Conservation (phyloP, 306 rosid species). For the Erythrophleum fordii region DNA sequence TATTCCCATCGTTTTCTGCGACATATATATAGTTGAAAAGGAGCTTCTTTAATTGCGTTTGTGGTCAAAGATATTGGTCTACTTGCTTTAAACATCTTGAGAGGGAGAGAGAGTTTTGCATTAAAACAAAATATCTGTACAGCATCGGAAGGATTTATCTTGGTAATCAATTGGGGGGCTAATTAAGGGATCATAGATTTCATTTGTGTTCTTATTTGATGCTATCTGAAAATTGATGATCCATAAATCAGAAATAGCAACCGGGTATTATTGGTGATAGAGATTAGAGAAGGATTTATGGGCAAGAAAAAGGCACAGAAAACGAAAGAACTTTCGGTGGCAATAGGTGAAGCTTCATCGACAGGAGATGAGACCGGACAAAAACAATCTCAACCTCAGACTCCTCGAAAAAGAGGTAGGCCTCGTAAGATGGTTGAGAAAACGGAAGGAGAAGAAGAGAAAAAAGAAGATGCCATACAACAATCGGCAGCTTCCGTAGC, state of each 20-base stretch:
- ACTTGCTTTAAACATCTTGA: constrained; percentile 31
- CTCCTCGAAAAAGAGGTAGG: constrained; percentile 82
- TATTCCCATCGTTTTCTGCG: constrained; percentile 1
- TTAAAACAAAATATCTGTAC: constrained; percentile 15
- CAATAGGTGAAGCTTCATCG: constrained; percentile 80
- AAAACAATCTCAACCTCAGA: constrained; percentile 42
- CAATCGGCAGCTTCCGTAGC: constrained; percentile 3
- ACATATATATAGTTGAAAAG: background rate
- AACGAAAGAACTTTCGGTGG: constrained; percentile 70
- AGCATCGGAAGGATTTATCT: background rate
- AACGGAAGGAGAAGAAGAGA: constrained; percentile 34
- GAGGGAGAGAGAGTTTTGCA: background rate
- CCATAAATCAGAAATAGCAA: too few relatives aligned
- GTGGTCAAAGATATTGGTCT: constrained; percentile 63
- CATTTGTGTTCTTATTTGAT: background rate
- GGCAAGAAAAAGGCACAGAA: constrained; percentile 59
- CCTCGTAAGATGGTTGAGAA: constrained; percentile 74
- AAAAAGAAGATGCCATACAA: constrained; percentile 4
- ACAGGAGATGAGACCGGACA: constrained; percentile 48
- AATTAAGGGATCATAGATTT: background rate
- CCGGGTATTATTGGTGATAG: background rate
- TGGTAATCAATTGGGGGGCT: background rate
- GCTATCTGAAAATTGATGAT: too few relatives aligned
- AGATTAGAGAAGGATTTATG: background rate
- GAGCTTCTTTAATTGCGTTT: constrained; percentile 36